phyloP scores from a whole-genome alignment of 176 grass and related monocot genomes.

The Areca catechu region DNA sequence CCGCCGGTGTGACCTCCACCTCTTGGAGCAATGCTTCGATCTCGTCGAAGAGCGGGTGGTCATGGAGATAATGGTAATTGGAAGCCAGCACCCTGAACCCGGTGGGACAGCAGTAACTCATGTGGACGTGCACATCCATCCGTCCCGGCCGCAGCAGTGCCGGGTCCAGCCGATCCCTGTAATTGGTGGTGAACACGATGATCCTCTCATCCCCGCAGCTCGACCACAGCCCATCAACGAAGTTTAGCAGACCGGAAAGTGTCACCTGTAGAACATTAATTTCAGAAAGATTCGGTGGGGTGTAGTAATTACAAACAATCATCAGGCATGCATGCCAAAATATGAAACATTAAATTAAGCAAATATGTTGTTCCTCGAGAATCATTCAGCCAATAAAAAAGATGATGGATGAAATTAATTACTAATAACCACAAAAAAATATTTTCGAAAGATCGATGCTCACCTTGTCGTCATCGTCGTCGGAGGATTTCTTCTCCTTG shows the following conservation, averaged over 20 bases:
- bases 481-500: not conserved
- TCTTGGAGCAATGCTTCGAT: conserved; percentile 34
- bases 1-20: conserved; percentile 54
- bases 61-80: conserved; percentile 56
- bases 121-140: conserved; percentile 89
- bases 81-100: conserved; percentile 52
- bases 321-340: too few species aligned
- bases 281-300: too few species aligned
- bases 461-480: conserved; percentile 31
- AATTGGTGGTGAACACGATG: conserved; percentile 85
- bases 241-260: conserved; percentile 68
- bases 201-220: conserved; percentile 69
- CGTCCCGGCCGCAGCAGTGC: conserved; percentile 72
- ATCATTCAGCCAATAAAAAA: too few species aligned
- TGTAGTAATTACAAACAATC: too few species aligned
- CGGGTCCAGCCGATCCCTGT: conserved; percentile 71
- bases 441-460: too few species aligned
- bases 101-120: conserved; percentile 63
- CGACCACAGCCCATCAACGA: conserved; percentile 80
- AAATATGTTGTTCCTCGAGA: too few species aligned
- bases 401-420: too few species aligned
- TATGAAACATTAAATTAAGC: too few species aligned
- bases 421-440: too few species aligned
- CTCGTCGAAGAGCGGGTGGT: conserved; percentile 38
- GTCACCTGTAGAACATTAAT: conserved; percentile 28